A percentile compares a stretch with the other conserved stretches of the same genome.
Conservation (phyloP, 176 grass and related monocot species). For the Ensete ventricosum region DNA sequence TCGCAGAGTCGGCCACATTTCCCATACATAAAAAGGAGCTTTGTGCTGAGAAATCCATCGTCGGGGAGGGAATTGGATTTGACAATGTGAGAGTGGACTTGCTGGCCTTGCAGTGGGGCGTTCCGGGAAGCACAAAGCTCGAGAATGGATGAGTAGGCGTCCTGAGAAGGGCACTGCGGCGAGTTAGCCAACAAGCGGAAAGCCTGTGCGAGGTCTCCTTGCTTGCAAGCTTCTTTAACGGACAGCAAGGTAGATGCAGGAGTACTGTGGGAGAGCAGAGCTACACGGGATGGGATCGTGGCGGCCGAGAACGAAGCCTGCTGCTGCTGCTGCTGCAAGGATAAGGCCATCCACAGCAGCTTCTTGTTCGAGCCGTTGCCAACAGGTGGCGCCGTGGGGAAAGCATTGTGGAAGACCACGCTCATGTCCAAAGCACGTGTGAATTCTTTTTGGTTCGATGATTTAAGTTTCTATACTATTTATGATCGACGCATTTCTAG, state of each 20-base stretch:
- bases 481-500: no score
- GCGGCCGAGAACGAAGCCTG: background rate
- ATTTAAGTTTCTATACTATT: no score
- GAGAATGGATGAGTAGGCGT: conserved; percentile 55
- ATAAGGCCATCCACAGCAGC: background rate
- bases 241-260: background rate
- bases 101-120: conserved; percentile 36
- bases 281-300: background rate
- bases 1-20: conserved; percentile 42
- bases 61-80: conserved; percentile 23
- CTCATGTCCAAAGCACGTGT: background rate
- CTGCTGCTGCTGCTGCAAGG: background rate
- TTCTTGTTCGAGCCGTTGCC: background rate
- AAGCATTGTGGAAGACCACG: background rate
- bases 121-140: conserved; percentile 54
- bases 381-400: background rate
- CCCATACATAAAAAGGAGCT: conserved; percentile 81
- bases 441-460: no score
- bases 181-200: conserved; percentile 30
- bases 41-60: conserved; percentile 58
- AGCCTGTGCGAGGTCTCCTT: conserved; percentile 48
- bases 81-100: conserved; percentile 51
- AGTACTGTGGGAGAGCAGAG: background rate
- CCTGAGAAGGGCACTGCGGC: conserved; percentile 23
- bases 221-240: conserved; percentile 45